Evolutionary conservation across 2,329 filamentous ascomycete genomes (phyloP).

Genomic region (Scytalidium sp.): DNA sequence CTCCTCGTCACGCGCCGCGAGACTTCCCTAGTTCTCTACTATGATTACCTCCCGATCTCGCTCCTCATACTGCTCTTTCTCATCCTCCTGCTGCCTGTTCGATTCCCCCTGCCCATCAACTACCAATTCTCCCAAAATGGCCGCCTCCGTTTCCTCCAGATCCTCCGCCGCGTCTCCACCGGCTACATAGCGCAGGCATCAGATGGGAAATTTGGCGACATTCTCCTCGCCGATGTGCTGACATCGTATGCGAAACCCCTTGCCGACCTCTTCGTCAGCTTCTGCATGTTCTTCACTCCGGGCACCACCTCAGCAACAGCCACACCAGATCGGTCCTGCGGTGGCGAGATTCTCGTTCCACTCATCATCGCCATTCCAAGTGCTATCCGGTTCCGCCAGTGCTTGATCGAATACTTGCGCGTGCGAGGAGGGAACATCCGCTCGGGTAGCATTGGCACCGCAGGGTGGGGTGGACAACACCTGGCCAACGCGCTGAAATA

Average conservation of each 20-base stretch:
- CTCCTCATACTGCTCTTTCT: conserved; percentile 73
- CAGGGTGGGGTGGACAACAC: conserved; percentile 80
- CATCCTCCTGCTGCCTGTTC: conserved; percentile 71
- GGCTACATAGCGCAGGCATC: conserved; percentile 83
- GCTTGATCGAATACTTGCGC: conserved; percentile 80
- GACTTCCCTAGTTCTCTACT: conserved; percentile 66
- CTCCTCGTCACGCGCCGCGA: conserved; percentile 76
- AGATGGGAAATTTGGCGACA: conserved; percentile 92
- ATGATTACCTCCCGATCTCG: conserved; percentile 82
- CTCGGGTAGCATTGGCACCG: conserved; percentile 38
- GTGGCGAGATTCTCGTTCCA: conserved; percentile 76
- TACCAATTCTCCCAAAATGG: conserved; percentile 63
- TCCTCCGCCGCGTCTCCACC: conserved; percentile 73
- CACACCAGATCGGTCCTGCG: conserved; percentile 77
- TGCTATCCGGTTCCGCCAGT: conserved; percentile 85
- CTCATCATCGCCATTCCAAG: conserved; percentile 81
- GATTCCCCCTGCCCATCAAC: conserved; percentile 23
- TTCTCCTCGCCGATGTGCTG: conserved; percentile 87
- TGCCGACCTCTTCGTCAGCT: conserved; percentile 81
- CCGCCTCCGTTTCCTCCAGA: conserved; percentile 71
- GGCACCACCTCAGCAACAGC: conserved; percentile 68
- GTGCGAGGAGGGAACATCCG: conserved; percentile 57
- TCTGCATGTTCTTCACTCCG: conserved; percentile 85
- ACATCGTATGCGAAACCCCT: conserved; percentile 94
- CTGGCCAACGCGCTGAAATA: conserved; percentile 95